Evolutionary conservation across 2,329 filamentous ascomycete genomes (phyloP).

Genomic region (Hypomyces rosellus): DNA sequence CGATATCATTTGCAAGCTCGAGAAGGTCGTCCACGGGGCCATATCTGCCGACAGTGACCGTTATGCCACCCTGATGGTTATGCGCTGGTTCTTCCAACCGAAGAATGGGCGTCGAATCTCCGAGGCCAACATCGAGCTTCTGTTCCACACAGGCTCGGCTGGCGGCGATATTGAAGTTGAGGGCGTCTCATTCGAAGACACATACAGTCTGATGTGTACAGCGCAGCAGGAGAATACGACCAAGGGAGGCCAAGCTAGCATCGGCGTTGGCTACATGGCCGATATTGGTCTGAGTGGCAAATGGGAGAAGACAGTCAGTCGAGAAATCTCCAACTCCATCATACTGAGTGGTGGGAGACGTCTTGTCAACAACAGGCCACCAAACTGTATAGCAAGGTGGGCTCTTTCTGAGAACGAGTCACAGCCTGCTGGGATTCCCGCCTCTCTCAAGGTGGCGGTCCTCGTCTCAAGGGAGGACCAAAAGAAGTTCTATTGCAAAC

Average conservation of each 20-base stretch:
- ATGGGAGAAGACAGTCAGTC: slow-evolving; percentile 1
- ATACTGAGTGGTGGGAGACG: background rate
- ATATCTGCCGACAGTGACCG: slow-evolving; percentile 12
- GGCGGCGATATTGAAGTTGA: slow-evolving; percentile 1
- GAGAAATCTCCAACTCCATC: slow-evolving; percentile 3
- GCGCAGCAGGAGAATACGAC: slow-evolving; percentile 1
- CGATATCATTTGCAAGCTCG: slow-evolving; percentile 8
- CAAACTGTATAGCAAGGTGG: slow-evolving; percentile 10
- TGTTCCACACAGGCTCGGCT: background rate
- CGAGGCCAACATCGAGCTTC: background rate
- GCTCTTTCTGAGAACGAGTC: slow-evolving; percentile 10
- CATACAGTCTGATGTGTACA: slow-evolving; percentile 1
- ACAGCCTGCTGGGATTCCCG: background rate
- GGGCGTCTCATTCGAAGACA: slow-evolving; percentile 7
- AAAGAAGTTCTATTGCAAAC: no score
- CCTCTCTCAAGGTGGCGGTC: no score
- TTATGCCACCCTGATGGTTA: slow-evolving; percentile 5
- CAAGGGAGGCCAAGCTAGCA: background rate
- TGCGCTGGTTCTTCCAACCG: background rate
- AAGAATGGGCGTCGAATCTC: no score
- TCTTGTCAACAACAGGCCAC: slow-evolving; percentile 5
- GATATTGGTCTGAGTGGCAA: background rate
- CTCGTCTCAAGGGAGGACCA: no score
- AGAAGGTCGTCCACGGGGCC: background rate
- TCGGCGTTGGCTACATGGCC: background rate